Evolutionary conservation across 202 grass and related monocot species (phyloP).

Genomic region (Digitaria exilis): DNA sequence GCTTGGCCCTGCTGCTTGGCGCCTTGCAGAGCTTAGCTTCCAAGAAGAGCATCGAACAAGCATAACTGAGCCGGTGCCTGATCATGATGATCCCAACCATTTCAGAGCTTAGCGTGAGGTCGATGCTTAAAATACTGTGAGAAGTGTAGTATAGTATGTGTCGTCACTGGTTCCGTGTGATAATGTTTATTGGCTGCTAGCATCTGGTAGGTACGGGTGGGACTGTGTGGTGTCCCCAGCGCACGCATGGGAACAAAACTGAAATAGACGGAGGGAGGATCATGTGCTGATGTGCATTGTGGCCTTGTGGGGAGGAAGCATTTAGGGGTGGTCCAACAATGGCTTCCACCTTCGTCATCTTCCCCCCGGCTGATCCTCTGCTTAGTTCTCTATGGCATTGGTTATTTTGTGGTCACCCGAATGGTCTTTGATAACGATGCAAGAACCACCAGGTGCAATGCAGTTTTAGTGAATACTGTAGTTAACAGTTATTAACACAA

Average conservation of each 20-base stretch:
- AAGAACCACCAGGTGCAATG: not conserved
- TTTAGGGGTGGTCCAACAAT: constrained; percentile 19
- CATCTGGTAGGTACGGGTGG: constrained; percentile 35
- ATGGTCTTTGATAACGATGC: constrained; percentile 25
- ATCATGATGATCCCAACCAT: constrained; percentile 2
- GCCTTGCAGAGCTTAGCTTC: constrained; percentile 30
- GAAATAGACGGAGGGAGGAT: constrained; percentile 36
- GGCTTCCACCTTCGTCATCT: constrained; percentile 36
- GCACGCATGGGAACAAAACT: constrained; percentile 50
- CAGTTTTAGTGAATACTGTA: not conserved
- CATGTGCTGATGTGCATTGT: constrained; percentile 46
- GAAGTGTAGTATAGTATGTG: not conserved
- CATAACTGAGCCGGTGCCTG: not conserved
- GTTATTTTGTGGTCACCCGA: constrained; percentile 22
- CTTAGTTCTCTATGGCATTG: not conserved
- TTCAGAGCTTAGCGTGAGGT: constrained; percentile 4
- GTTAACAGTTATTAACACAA: not conserved
- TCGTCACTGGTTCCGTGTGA: constrained; percentile 22
- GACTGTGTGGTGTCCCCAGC: constrained; percentile 38
- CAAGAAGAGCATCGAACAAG: constrained; percentile 3
- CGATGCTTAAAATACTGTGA: not conserved
- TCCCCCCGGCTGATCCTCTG: not conserved
- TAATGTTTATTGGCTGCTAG: constrained; percentile 11
- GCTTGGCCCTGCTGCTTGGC: constrained; percentile 6
- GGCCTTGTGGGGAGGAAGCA: constrained; percentile 29